Conservation (phyloP, 148 eudicot genomes). For the Pharnaceum exiguum region DNA sequence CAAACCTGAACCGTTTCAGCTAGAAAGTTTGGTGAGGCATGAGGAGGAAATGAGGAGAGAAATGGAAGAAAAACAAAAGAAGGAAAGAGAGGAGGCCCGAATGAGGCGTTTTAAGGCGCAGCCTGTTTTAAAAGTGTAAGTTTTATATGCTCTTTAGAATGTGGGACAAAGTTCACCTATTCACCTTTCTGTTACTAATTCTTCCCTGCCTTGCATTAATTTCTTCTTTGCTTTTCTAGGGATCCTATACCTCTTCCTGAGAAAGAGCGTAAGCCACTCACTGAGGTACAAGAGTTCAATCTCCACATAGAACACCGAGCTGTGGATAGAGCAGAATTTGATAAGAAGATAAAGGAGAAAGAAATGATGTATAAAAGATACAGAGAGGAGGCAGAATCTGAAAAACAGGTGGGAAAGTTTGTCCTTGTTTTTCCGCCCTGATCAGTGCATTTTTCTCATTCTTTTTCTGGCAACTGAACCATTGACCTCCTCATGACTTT, state of each 20-base stretch:
- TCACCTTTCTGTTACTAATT: background rate
- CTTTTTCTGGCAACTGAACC: background rate
- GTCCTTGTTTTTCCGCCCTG: no score
- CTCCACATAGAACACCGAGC: constrained; percentile 73
- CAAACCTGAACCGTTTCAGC: constrained; percentile 76
- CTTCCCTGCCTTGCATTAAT: no score
- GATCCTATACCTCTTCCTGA: constrained; percentile 88
- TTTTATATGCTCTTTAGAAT: background rate
- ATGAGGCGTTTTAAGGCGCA: constrained; percentile 86
- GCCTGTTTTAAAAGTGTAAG: constrained; percentile 78
- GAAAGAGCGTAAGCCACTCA: constrained; percentile 78
- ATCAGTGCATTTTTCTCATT: background rate
- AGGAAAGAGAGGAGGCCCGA: constrained; percentile 74
- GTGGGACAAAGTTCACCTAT: background rate
- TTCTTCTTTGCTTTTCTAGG: constrained; percentile 30
- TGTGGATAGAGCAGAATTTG: constrained; percentile 85
- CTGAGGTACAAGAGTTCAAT: constrained; percentile 79
- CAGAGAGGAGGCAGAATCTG: constrained; percentile 86
- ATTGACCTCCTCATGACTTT: background rate
- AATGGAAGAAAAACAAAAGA: constrained; percentile 71
- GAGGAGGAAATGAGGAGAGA: constrained; percentile 83
- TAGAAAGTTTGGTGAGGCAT: constrained; percentile 80
- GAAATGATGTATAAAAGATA: constrained; percentile 82
- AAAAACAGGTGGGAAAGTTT: constrained; percentile 47
- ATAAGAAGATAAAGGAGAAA: constrained; percentile 84